Percentiles rank a stretch among this genome's conserved stretches.
Conservation (phyloP, 495 filamentous ascomycete genomes). For the Penicillium cinerascens region DNA sequence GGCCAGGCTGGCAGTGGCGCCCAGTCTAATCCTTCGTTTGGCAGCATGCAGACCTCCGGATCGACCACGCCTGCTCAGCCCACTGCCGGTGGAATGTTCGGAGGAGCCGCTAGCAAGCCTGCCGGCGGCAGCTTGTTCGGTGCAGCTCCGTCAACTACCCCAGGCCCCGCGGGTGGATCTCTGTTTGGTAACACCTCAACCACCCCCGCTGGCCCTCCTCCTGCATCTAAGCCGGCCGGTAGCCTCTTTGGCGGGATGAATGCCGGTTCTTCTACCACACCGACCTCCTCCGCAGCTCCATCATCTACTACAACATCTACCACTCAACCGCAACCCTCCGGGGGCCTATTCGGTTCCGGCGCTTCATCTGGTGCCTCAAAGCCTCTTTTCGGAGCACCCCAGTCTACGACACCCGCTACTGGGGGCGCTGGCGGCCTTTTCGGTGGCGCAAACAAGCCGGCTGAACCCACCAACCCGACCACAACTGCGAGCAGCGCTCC, state of each 20-base stretch:
- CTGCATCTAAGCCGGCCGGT: conserved; percentile 34
- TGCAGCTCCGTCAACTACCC: conserved; percentile 31
- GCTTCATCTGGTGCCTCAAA: conserved; percentile 16
- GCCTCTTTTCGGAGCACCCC: conserved; percentile 29
- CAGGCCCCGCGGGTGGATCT: conserved; percentile 33
- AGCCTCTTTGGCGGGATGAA: conserved; percentile 33
- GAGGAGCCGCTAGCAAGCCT: conserved; percentile 27
- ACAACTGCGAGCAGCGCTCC: conserved; percentile 21
- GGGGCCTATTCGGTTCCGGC: conserved; percentile 33
- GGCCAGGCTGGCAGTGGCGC: conserved; percentile 22
- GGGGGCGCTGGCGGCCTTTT: conserved; percentile 37
- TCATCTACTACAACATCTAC: conserved; percentile 29
- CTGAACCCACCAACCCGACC: conserved; percentile 38
- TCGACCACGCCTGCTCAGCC: conserved; percentile 33
- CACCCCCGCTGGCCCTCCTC: conserved; percentile 62
- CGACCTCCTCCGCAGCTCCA: conserved; percentile 20
- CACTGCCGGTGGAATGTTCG: conserved; percentile 48
- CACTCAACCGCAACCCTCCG: conserved; percentile 26
- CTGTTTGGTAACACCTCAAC: conserved; percentile 54
- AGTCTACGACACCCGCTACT: conserved; percentile 18
- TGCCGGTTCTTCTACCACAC: conserved; percentile 20
- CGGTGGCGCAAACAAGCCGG: conserved; percentile 38
- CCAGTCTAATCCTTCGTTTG: conserved; percentile 29
- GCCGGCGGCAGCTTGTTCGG: conserved; percentile 37
- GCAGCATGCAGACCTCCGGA: conserved; percentile 31